Evolutionary conservation across 2,329 filamentous ascomycete genomes (phyloP).

Genomic region (Apiospora saccharicola): DNA sequence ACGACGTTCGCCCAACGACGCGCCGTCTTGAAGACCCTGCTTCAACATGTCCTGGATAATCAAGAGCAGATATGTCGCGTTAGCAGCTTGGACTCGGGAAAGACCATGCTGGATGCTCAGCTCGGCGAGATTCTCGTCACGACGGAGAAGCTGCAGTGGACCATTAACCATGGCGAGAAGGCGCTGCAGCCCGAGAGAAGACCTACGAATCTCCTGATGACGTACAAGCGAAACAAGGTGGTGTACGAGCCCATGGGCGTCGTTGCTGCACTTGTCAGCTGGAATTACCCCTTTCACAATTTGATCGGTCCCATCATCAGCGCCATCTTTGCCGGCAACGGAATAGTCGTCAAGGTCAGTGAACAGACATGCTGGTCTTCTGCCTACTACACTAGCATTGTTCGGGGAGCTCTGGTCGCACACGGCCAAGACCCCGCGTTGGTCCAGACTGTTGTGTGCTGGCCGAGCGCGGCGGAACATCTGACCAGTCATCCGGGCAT

Average conservation of each 20-base stretch:
- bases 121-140: constrained; percentile 96
- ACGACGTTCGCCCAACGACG: constrained; percentile 82
- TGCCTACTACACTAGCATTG: constrained; percentile 80
- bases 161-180: constrained; percentile 86
- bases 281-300: constrained; percentile 99
- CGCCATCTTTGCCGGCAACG: constrained; percentile 89
- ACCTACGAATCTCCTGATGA: constrained; percentile 91
- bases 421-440: constrained; percentile 85
- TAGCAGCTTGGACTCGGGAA: constrained; percentile 91
- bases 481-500: constrained; percentile 87
- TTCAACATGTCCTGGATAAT: constrained; percentile 86
- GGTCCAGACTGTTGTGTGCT: constrained; percentile 86
- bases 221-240: constrained; percentile 92
- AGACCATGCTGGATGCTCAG: constrained; percentile 93
- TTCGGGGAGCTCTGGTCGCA: constrained; percentile 77
- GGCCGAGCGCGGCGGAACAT: constrained; percentile 81
- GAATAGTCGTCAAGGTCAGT: constrained; percentile 90
- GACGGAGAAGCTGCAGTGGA: constrained; percentile 93
- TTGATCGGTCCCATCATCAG: constrained; percentile 90
- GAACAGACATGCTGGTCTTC: constrained; percentile 97
- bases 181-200: constrained; percentile 75
- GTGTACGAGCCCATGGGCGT: constrained; percentile 92
- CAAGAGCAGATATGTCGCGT: constrained; percentile 86
- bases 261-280: constrained; percentile 90
- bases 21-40: constrained; percentile 80